Evolutionary conservation across 192 early-diverging fungal species (phyloP), one percentile per base, ranked within the genome.

Genomic region (Linnemannia elongata): DNA sequence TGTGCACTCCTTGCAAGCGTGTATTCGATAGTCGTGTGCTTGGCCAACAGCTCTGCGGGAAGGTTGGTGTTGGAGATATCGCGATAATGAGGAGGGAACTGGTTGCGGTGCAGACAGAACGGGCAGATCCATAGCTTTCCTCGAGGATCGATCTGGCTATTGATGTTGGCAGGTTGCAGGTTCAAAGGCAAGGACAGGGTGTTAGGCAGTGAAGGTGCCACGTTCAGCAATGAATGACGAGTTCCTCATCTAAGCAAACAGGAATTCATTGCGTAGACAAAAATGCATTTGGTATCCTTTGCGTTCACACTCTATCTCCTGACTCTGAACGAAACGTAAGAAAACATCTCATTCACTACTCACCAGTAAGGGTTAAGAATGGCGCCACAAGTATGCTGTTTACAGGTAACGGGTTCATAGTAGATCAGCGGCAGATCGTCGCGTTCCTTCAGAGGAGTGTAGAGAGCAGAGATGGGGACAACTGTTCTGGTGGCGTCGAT

Each of bases 381-480:
- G 36, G 97, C 98, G 38, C 97, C 92, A 87, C 98, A 99, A 15
- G 97, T 96, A 38, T 86, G 84, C 75, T 96, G 93, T 87, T 97
- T 97, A 92, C 98, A 99, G 74, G 96, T 96, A 41, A 99, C 96
- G n/a, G 98, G 98, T 89, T 99, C 98, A 90, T 99, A 99, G 81
- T 90, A 92, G 82, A 99, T 96, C 24, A 97, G 94, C 72, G 94
- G 93, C 69, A 94, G 89, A 74, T 96, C 96, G 36, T 94, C 93
- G 30, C 97, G 94, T 76, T 99, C 97, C 88, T 99, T 99, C 49
- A 99, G 89, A 20, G 97, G 96, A 45, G 98, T 99, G 90, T 99
- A 99, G 74, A 99, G 91, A 74, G 94, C 92, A 18, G 97, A 93
- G 85, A 99, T 96, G 44, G 98, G 98, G 0, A 99, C 96, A 33